These are phyloP conservation scores for Capillidium heterosporum DNA, from an alignment of 371 early-diverging fungal species.

Conservation along the genomic window DNA sequence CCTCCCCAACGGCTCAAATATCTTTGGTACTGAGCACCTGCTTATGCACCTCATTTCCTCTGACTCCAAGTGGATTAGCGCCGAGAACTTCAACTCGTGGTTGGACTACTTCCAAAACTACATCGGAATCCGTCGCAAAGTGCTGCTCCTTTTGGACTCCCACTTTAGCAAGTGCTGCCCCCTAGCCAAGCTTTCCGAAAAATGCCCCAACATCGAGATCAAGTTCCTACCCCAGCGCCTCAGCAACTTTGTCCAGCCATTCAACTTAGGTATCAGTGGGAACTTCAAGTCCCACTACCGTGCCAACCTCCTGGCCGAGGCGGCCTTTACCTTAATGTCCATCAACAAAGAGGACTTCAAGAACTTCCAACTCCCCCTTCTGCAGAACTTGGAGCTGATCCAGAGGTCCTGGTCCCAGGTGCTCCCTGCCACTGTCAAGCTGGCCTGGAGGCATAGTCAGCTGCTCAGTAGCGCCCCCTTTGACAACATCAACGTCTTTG, in stretches of 20 bases:
- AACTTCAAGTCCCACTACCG: not conserved
- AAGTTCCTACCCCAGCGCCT: not conserved
- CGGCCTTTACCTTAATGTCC: not conserved
- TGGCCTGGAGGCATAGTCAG: not conserved
- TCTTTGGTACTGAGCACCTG: not conserved
- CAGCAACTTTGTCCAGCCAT: not conserved
- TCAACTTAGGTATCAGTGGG: not conserved
- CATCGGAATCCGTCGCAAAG: not conserved
- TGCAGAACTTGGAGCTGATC: not conserved
- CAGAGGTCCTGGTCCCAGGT: not conserved
- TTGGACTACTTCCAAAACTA: not conserved
- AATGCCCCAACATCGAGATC: not conserved
- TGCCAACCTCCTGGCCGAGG: not conserved
- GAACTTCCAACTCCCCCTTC: not conserved
- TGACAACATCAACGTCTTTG: not conserved
- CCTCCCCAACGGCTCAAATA: not conserved
- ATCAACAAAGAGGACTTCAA: not conserved
- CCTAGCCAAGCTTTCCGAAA: not conserved
- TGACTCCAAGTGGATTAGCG: not conserved
- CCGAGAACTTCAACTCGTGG: not conserved
- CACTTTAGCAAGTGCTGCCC: not conserved
- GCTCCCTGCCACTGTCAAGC: not conserved
- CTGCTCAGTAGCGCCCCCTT: not conserved
- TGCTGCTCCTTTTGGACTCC: not conserved
- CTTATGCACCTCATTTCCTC: not conserved